phyloP scores from a whole-genome alignment of 2,329 filamentous ascomycete species.

The Claviceps lovelessii region DNA sequence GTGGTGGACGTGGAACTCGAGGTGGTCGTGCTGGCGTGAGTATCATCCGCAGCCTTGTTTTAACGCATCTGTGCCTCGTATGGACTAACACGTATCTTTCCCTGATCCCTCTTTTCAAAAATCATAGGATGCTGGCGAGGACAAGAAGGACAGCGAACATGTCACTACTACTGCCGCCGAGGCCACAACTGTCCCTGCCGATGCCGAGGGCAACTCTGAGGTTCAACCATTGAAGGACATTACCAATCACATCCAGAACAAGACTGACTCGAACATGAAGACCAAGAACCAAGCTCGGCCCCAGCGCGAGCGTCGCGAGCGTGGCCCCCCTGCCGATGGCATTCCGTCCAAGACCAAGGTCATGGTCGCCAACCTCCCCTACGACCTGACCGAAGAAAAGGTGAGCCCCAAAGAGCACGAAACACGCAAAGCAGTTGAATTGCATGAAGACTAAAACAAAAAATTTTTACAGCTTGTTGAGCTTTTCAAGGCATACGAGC shows the following conservation, averaged over 20 bases:
- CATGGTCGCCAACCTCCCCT: slow-evolving; percentile 98
- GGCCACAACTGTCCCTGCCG: slow-evolving; percentile 30
- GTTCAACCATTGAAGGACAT: slow-evolving; percentile 46
- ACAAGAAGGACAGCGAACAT: slow-evolving; percentile 32
- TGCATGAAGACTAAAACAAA: background rate
- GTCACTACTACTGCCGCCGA: slow-evolving; percentile 24
- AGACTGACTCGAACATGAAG: slow-evolving; percentile 46
- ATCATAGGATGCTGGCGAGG: slow-evolving; percentile 22
- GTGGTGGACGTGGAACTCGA: slow-evolving; percentile 51
- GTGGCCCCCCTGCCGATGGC: slow-evolving; percentile 91
- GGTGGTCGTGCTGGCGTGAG: slow-evolving; percentile 30
- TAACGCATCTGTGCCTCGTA: slow-evolving; percentile 25
- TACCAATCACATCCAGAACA: slow-evolving; percentile 39
- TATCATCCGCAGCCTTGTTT: slow-evolving; percentile 5
- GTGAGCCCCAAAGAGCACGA: slow-evolving; percentile 32
- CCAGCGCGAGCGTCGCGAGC: slow-evolving; percentile 55
- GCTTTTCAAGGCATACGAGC: slow-evolving; percentile 84
- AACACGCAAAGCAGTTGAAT: background rate
- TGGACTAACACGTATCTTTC: background rate
- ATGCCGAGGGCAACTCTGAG: slow-evolving; percentile 35
- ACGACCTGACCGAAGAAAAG: slow-evolving; percentile 95
- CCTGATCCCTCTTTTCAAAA: too few relatives aligned
- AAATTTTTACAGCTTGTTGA: slow-evolving; percentile 69
- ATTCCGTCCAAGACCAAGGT: slow-evolving; percentile 99
- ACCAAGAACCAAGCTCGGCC: slow-evolving; percentile 39